phyloP scores from a whole-genome alignment of 352 stramenopile species.

The Phytophthora pini region DNA sequence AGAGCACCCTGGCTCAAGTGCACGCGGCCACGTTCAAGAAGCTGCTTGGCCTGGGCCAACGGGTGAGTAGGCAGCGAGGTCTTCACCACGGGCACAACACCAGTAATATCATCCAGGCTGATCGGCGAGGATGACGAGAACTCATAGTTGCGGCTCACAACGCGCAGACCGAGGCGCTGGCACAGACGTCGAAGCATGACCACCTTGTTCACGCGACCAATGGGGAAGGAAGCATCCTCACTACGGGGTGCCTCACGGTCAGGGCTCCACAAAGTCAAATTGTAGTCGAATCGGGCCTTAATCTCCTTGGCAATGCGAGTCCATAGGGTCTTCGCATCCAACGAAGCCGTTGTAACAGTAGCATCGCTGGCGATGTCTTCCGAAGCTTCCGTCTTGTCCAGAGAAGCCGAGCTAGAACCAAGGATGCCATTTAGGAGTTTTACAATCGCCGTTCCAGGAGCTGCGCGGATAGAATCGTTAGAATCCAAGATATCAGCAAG shows the following conservation, averaged over 20 bases:
- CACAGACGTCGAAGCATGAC: constrained; percentile 93
- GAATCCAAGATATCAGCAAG: constrained; percentile 75
- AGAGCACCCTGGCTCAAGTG: constrained; percentile 80
- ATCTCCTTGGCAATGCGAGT: constrained; percentile 66
- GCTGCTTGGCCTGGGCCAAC: constrained; percentile 78
- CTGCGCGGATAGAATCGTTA: constrained; percentile 62
- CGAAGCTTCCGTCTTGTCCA: constrained; percentile 11
- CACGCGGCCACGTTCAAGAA: constrained; percentile 89
- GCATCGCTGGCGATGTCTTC: constrained; percentile 30
- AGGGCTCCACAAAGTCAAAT: constrained; percentile 72
- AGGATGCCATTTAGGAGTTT: constrained; percentile 90
- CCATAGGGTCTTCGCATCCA: constrained; percentile 66
- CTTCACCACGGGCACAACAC: constrained; percentile 95
- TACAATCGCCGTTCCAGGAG: constrained; percentile 78
- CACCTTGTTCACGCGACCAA: constrained; percentile 71
- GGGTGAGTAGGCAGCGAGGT: constrained; percentile 84
- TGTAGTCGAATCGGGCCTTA: constrained; percentile 81
- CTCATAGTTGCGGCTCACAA: constrained; percentile 92
- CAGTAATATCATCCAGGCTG: constrained; percentile 90
- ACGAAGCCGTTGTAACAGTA: constrained; percentile 19
- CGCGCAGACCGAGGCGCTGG: constrained; percentile 92
- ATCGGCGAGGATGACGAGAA: constrained; percentile 84
- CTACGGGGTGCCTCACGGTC: constrained; percentile 18
- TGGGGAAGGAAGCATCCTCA: constrained; percentile 21
- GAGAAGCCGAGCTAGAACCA: constrained; percentile 34